Evolutionary conservation across 257 asterid genomes (phyloP), one percentile per base, ranked within the genome.

Genomic region (Buddleja alternifolia): DNA sequence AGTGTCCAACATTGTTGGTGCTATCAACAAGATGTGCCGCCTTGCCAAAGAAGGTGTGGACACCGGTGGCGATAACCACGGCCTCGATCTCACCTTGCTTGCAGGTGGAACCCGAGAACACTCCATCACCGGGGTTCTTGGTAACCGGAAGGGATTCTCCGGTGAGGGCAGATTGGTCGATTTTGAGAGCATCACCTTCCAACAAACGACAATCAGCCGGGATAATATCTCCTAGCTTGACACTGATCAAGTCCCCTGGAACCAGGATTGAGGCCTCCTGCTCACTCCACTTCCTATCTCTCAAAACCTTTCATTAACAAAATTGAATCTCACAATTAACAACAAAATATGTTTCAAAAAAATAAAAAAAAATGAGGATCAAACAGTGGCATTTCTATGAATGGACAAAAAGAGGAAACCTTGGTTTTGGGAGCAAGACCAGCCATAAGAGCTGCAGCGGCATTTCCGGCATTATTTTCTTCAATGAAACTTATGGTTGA

Each of bases 391-490:
- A 8, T 11, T 7, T 66, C 9, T 37, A 15, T 24, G 21, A 7
- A 16, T 16, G 17, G 29, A 46, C 12, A n/a, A 15, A 14, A 57
- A 9, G 46, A 15, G 24, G 0, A 16, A 41, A 77, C 85, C 81
- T 83, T 83, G 39, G 84, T 71, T 74, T 84, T 81, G 67, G 86
- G 89, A 65, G 89, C 89, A 63, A 84, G 89, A 42, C 86, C 84
- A 24, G 84, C 89, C 88, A 83, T 80, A 44, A 83, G 88, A 25
- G 88, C 82, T 23, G 88, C 88, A 16, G 88, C 88, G 0, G 89
- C 89, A 71, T 84, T 81, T 54, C 89, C 89, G 0, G 89, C 89
- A 42, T 68, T 84, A 14, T 84, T 84, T 54, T 84, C 89, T 78
- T 84, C 89, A 9, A 84, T 74, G 75, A 84, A 84, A 55, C 89